Percentiles rank a stretch among this genome's conserved stretches.
These are phyloP conservation scores for Myxozyma vanderwaltii DNA, from an alignment of 805 yeast species.

Conservation along the genomic window DNA sequence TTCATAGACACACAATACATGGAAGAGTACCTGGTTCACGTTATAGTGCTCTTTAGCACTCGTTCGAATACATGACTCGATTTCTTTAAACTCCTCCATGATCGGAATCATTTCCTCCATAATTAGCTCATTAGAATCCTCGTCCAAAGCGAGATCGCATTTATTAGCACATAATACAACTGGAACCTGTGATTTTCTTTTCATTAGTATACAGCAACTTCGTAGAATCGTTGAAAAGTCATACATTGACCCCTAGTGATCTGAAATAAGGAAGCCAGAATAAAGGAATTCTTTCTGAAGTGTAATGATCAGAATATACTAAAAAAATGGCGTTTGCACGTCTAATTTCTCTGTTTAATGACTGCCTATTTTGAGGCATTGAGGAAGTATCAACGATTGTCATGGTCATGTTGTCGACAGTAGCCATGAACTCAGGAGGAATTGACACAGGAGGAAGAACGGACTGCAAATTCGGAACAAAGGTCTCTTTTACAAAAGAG, in stretches of 20 bases:
- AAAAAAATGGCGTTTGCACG: conserved; percentile 90
- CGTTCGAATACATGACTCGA: conserved; percentile 86
- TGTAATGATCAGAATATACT: conserved; percentile 91
- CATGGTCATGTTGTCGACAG: conserved; percentile 52
- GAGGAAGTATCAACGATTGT: conserved; percentile 79
- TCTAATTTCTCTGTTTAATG: conserved; percentile 71
- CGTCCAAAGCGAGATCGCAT: conserved; percentile 51
- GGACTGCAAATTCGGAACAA: conserved; percentile 72
- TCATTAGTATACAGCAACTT: background rate
- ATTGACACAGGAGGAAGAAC: conserved; percentile 83
- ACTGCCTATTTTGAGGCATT: conserved; percentile 56
- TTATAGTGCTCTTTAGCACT: conserved; percentile 83
- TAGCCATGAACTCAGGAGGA: conserved; percentile 66
- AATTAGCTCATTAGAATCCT: conserved; percentile 52
- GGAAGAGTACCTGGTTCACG: conserved; percentile 60
- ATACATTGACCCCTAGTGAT: conserved; percentile 80
- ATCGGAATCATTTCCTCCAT: conserved; percentile 85
- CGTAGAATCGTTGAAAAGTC: background rate
- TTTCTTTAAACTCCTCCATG: conserved; percentile 86
- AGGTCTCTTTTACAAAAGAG: conserved; percentile 74
- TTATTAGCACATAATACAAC: conserved; percentile 89
- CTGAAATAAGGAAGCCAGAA: conserved; percentile 95
- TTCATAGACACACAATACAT: background rate
- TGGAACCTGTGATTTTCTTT: conserved; percentile 60
- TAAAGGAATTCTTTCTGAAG: conserved; percentile 86